phyloP scores from a whole-genome alignment of 2,329 filamentous ascomycete species.

The Claviceps quebecensis region DNA sequence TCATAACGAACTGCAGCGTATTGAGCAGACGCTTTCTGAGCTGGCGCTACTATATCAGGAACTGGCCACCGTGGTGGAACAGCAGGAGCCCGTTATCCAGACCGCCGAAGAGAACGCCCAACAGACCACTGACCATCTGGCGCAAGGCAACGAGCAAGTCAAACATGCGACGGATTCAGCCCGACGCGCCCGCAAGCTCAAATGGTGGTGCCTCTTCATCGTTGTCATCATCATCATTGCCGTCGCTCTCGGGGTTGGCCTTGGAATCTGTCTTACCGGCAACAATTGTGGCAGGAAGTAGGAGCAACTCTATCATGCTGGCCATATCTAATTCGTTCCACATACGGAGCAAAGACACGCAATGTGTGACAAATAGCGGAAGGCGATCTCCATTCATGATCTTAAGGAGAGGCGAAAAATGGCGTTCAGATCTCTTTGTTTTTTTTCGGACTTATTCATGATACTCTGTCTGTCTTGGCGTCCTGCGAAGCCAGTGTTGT shows the following conservation, averaged over 20 bases:
- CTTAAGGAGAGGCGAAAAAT: neutral
- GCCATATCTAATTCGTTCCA: neutral
- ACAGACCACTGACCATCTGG: slow-evolving; percentile 50
- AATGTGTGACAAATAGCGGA: neutral
- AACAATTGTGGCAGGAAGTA: slow-evolving; percentile 5
- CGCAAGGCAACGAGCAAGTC: slow-evolving; percentile 56
- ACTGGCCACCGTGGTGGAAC: slow-evolving; percentile 58
- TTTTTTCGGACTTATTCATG: neutral
- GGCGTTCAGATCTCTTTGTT: neutral
- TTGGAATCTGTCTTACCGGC: slow-evolving; percentile 31
- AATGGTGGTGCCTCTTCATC: slow-evolving; percentile 66
- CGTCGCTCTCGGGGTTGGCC: slow-evolving; percentile 38
- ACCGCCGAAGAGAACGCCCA: slow-evolving; percentile 51
- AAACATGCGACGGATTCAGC: slow-evolving; percentile 54
- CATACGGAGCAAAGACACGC: neutral
- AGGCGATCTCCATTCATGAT: neutral
- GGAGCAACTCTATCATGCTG: neutral
- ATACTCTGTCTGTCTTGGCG: neutral
- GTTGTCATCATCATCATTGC: slow-evolving; percentile 42
- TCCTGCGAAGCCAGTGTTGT: neutral
- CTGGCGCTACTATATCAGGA: slow-evolving; percentile 59
- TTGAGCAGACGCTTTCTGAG: slow-evolving; percentile 61
- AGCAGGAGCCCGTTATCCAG: slow-evolving; percentile 52
- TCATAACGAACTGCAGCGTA: slow-evolving; percentile 70
- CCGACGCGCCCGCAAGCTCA: slow-evolving; percentile 55